Percentiles rank a stretch among this genome's conserved stretches.
Evolutionary conservation across 1,284 basidiomycete genomes (phyloP).

Genomic region (Trichosporon ovoides): DNA sequence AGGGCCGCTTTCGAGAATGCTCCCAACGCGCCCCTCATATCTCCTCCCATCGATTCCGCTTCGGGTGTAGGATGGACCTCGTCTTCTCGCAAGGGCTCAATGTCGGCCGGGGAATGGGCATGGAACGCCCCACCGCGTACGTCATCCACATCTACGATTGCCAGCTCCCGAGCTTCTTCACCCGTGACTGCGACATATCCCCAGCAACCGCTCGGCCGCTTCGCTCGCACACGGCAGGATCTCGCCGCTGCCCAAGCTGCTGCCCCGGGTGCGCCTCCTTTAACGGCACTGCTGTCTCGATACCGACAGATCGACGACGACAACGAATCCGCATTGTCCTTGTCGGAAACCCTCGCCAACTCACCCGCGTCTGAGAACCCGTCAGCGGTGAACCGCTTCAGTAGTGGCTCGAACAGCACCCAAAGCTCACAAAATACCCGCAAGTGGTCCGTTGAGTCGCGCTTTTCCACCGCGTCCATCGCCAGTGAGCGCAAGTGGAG

Average conservation of each 20-base stretch:
- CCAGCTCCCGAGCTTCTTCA: constrained; percentile 12
- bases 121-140: constrained; percentile 12
- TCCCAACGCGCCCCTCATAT: constrained; percentile 14
- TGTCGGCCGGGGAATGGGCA: background rate
- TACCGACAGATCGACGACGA: constrained; percentile 23
- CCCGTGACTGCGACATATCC: constrained; percentile 10
- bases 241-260: constrained; percentile 18
- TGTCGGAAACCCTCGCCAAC: constrained; percentile 14
- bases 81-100: background rate
- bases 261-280: constrained; percentile 12
- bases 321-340: constrained; percentile 9
- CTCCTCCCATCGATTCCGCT: constrained; percentile 17
- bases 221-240: constrained; percentile 34
- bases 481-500: constrained; percentile 8
- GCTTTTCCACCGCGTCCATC: background rate
- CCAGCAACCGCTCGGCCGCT: constrained; percentile 25
- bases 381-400: background rate
- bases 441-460: constrained; percentile 15
- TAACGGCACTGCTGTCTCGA: constrained; percentile 22
- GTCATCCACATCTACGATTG: constrained; percentile 11
- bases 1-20: constrained; percentile 32
- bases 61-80: constrained; percentile 20
- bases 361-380: constrained; percentile 14
- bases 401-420: background rate
- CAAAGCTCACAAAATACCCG: constrained; percentile 6